Base-by-base conservation (phyloP, 768 basidiomycete genomes). In the Amylocystis lapponica region DNA sequence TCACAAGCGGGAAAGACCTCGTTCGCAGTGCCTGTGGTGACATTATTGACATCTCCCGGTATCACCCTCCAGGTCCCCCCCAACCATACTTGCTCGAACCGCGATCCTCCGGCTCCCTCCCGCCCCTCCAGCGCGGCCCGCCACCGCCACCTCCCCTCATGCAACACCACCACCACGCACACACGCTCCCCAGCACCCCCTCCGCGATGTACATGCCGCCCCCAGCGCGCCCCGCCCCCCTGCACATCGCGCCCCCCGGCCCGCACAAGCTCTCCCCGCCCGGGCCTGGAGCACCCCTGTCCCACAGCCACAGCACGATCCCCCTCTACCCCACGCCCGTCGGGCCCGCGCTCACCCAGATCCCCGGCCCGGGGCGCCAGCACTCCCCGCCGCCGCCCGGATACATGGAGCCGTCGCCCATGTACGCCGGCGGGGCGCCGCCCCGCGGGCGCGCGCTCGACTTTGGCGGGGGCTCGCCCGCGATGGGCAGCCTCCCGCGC, bases 401-500 rank as follows among this genome's bases (percentile, higher is more conserved):
- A 34, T n/a, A n/a, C n/a, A 21, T 35, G 32, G 62, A 64, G 33
- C 62, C 57, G 2, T 61, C 64, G 4, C 49, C 53, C 9, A 64
- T 64, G 57, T 64, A 60, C 50, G 53, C 48, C 13, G 54, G 47
- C 1, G 45, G 22, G 29, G 51, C 43, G 33, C 36, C 35, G 27
- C 49, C 3, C 29, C 42, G 22, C 49, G 39, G 41, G 51, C 30
- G 32, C n/a, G n/a, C 50, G 33, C 38, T 45, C 44, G 43, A 55
- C 48, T 37, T 43, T 37, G 25, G 39, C 32, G 27, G 47, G 34
- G 43, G 37, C 27, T 56, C 60, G 10, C 62, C 63, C n/a, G 59
- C 58, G 33, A 64, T 64, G 64, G 56, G 56, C 14, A 57, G 59
- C 36, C 45, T 66, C 32, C 60, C 55, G 43, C 56, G 56, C 3